Evolutionary conservation across 2,329 filamentous ascomycete genomes (phyloP).

Genomic region (Aspergillus hortae): DNA sequence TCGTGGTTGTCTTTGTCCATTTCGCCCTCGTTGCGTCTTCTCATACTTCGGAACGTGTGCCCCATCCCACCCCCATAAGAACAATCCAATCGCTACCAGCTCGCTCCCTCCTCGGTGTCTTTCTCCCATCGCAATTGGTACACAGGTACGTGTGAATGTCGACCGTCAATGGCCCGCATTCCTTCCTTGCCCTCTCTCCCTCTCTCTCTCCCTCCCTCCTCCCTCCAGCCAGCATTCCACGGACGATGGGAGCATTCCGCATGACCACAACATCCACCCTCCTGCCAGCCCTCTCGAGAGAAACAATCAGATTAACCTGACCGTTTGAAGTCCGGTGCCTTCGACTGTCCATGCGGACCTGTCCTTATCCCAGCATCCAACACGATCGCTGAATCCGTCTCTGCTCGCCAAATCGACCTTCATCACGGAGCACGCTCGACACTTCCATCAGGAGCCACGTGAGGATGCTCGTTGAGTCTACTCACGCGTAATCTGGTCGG

Average conservation of each 20-base stretch:
- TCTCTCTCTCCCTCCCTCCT: neutral
- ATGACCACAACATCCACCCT: slow-evolving; percentile 2
- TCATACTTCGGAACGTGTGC: slow-evolving; percentile 6
- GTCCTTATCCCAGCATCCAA: too few relatives aligned
- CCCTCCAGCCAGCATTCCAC: slow-evolving; percentile 28
- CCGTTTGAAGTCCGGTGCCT: neutral
- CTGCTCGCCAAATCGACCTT: too few relatives aligned
- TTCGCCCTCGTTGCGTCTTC: slow-evolving; percentile 5
- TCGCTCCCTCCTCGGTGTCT: slow-evolving; percentile 5
- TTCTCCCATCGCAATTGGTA: neutral
- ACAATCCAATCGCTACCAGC: slow-evolving; percentile 1
- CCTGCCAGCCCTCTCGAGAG: slow-evolving; percentile 10
- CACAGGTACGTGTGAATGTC: slow-evolving; percentile 18
- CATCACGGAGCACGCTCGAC: too few relatives aligned
- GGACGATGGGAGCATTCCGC: slow-evolving; percentile 15
- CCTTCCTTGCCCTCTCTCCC: slow-evolving; percentile 16
- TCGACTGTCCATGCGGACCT: neutral
- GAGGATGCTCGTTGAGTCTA: slow-evolving; percentile 28
- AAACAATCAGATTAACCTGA: neutral
- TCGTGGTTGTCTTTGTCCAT: slow-evolving; percentile 13
- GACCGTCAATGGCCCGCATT: slow-evolving; percentile 27
- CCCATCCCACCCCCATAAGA: slow-evolving; percentile 7
- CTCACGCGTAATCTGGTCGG: slow-evolving; percentile 28
- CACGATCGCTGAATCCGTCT: too few relatives aligned
- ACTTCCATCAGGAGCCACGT: neutral